Evolutionary conservation across 306 rosid genomes (phyloP).

Genomic region (Casuarina equisetifolia): DNA sequence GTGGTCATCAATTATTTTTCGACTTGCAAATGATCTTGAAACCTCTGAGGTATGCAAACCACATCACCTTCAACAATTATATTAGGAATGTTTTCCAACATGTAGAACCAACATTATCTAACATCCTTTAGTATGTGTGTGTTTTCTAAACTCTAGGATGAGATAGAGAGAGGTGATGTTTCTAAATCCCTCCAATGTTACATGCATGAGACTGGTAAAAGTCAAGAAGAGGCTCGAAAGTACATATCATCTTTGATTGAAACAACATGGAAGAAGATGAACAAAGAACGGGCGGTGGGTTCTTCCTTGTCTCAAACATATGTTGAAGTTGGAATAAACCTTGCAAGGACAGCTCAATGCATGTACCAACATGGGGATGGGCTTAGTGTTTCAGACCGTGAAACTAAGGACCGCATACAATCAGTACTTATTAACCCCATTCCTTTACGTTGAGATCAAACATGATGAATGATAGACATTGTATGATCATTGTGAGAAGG

Average conservation of each 20-base stretch:
- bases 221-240: slow-evolving; percentile 7
- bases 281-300: neutral
- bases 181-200: slow-evolving; percentile 26
- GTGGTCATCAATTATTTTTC: neutral
- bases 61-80: neutral
- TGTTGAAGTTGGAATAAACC: neutral
- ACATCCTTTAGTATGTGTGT: neutral
- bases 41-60: slow-evolving; percentile 11
- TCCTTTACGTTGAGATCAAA: neutral
- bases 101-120: neutral
- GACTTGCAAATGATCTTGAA: slow-evolving; percentile 30
- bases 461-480: no score
- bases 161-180: slow-evolving; percentile 23
- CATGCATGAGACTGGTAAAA: slow-evolving; percentile 21
- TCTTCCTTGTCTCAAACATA: neutral
- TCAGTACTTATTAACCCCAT: slow-evolving; percentile 9
- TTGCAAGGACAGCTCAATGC: slow-evolving; percentile 12
- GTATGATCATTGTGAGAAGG: no score
- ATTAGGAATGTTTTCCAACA: neutral
- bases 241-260: slow-evolving; percentile 12
- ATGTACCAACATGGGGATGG: slow-evolving; percentile 22
- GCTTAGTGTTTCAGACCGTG: neutral
- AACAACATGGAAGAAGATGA: slow-evolving; percentile 17
- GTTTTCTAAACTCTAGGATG: slow-evolving; percentile 1
- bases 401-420: slow-evolving; percentile 4